phyloP scores from a whole-genome alignment of 129 eudicot genomes.

The Helianthus tuberosus region DNA sequence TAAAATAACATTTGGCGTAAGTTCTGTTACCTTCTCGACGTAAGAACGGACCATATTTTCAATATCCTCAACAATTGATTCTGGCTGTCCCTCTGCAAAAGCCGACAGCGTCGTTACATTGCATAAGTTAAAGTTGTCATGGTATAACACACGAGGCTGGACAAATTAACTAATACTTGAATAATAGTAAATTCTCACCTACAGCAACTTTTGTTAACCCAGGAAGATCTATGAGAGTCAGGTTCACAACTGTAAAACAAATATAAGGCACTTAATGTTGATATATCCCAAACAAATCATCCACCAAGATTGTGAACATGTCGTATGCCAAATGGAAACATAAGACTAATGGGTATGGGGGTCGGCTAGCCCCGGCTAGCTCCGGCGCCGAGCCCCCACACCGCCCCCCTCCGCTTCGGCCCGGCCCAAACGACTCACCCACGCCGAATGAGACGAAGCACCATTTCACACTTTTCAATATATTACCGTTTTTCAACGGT shows the following conservation, averaged over 20 bases:
- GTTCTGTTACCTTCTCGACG: slow-evolving; percentile 77
- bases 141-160: slow-evolving; percentile 9
- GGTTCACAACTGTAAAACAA: slow-evolving; percentile 85
- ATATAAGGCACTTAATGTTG: slow-evolving; percentile 19
- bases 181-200: slow-evolving; percentile 60
- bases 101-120: slow-evolving; percentile 24
- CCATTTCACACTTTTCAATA: no score
- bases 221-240: slow-evolving; percentile 99
- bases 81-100: slow-evolving; percentile 93
- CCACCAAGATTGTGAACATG: slow-evolving; percentile 16
- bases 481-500: no score
- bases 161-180: slow-evolving; percentile 23
- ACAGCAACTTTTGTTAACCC: slow-evolving; percentile 99
- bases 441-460: no score
- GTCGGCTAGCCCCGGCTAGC: no score
- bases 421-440: no score
- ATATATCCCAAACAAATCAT: slow-evolving; percentile 11
- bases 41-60: slow-evolving; percentile 96
- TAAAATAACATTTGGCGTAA: background rate
- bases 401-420: no score
- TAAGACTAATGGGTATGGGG: no score
- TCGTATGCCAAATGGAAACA: background rate
- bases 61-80: slow-evolving; percentile 91
- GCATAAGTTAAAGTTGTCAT: slow-evolving; percentile 22
- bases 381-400: no score